A percentile compares a stretch with the other conserved stretches of the same genome.
Conservation (phyloP, 176 grass and related monocot genomes). For the Otatea glauca region DNA sequence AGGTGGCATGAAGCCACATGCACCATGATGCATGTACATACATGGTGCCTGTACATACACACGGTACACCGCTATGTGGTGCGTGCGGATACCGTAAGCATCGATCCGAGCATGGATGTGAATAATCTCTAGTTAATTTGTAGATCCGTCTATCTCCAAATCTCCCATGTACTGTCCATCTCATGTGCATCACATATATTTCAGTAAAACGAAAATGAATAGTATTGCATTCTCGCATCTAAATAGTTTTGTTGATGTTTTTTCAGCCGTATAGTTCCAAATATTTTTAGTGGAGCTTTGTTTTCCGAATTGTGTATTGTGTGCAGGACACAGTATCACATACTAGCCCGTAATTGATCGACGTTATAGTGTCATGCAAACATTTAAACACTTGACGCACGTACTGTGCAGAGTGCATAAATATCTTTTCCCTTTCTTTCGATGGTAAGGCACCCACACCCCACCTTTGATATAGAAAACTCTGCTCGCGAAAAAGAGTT, state of each 20-base stretch:
- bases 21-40: not conserved
- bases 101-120: not conserved
- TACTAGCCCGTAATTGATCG: too few relatives aligned
- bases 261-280: not conserved
- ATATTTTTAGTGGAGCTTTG: not conserved
- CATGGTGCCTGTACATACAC: too few relatives aligned
- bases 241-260: too few relatives aligned
- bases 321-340: too few relatives aligned
- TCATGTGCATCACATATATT: constrained; percentile 2
- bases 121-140: constrained; percentile 7
- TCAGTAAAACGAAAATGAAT: not conserved
- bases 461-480: too few relatives aligned
- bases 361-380: too few relatives aligned
- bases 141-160: constrained; percentile 9
- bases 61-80: not conserved
- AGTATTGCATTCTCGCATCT: not conserved
- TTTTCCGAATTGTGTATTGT: not conserved
- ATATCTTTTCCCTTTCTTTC: too few relatives aligned
- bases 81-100: not conserved
- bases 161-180: constrained; percentile 19
- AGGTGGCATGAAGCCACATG: constrained; percentile 15
- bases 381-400: too few relatives aligned
- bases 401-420: too few relatives aligned
- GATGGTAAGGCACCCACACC: too few relatives aligned
- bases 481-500: too few relatives aligned